phyloP scores from a whole-genome alignment of 495 filamentous ascomycete species.

The Oleoguttula mirabilis region DNA sequence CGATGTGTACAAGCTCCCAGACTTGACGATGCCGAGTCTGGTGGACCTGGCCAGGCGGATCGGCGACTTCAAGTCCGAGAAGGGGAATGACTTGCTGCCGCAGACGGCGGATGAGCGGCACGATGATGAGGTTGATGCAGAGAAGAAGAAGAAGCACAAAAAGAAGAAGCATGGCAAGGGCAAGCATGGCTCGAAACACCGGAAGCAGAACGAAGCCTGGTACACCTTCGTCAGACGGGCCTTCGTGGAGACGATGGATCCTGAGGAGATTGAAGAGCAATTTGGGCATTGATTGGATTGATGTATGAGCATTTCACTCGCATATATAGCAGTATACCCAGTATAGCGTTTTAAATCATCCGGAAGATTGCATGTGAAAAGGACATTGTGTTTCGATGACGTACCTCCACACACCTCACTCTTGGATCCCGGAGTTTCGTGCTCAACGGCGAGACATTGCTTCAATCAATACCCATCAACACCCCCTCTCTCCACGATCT shows the following conservation, averaged over 20 bases:
- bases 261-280: slow-evolving; percentile 39
- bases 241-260: slow-evolving; percentile 60
- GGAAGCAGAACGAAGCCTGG: slow-evolving; percentile 50
- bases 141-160: slow-evolving; percentile 35
- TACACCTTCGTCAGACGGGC: slow-evolving; percentile 63
- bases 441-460: no score
- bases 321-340: no score
- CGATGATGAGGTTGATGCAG: slow-evolving; percentile 22
- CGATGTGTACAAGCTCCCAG: slow-evolving; percentile 58
- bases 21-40: slow-evolving; percentile 75
- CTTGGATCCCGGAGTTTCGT: no score
- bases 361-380: no score
- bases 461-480: no score
- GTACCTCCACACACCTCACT: no score
- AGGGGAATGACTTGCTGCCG: not conserved
- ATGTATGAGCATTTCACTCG: no score
- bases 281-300: slow-evolving; percentile 25
- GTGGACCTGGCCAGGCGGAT: slow-evolving; percentile 69
- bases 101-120: slow-evolving; percentile 16
- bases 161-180: slow-evolving; percentile 35
- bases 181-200: slow-evolving; percentile 36
- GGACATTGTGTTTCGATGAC: no score
- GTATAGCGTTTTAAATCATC: no score
- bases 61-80: slow-evolving; percentile 39
- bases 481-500: no score